Evolutionary conservation across 495 filamentous ascomycete species (phyloP).

Genomic region (Trichoderma gamsii): DNA sequence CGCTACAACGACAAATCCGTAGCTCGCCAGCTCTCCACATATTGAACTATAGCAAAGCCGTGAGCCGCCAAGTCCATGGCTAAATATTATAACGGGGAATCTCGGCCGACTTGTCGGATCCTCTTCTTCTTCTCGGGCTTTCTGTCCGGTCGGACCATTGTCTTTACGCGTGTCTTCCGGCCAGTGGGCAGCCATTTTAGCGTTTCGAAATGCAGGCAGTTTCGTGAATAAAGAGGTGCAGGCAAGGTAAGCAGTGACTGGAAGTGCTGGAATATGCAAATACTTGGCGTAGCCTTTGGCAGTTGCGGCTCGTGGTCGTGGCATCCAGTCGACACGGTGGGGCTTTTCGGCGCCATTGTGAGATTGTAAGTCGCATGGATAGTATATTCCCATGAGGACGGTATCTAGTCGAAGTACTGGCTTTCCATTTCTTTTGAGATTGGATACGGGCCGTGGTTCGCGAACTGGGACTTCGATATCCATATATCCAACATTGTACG

Average conservation of each 20-base stretch:
- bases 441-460: conserved; percentile 34
- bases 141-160: conserved; percentile 18
- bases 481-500: conserved; percentile 56
- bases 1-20: conserved; percentile 62
- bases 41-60: conserved; percentile 57
- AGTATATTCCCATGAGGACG: conserved; percentile 60
- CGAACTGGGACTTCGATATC: conserved; percentile 59
- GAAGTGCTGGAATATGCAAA: conserved; percentile 37
- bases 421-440: conserved; percentile 36
- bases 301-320: conserved; percentile 40
- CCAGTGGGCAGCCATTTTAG: conserved; percentile 30
- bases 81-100: conserved; percentile 64
- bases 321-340: conserved; percentile 49
- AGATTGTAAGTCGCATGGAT: conserved; percentile 45
- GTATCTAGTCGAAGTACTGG: conserved; percentile 47
- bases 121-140: conserved; percentile 30
- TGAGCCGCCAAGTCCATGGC: conserved; percentile 60
- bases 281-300: conserved; percentile 51
- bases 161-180: conserved; percentile 16
- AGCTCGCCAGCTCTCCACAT: conserved; percentile 55
- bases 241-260: conserved; percentile 40
- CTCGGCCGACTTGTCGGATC: conserved; percentile 23
- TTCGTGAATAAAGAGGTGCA: conserved; percentile 51
- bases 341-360: conserved; percentile 26
- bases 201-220: conserved; percentile 51